Percentiles rank a stretch among this genome's conserved stretches.
These are phyloP conservation scores for Mangifera indica DNA, from an alignment of 345 rosid genomes.

Conservation along the genomic window DNA sequence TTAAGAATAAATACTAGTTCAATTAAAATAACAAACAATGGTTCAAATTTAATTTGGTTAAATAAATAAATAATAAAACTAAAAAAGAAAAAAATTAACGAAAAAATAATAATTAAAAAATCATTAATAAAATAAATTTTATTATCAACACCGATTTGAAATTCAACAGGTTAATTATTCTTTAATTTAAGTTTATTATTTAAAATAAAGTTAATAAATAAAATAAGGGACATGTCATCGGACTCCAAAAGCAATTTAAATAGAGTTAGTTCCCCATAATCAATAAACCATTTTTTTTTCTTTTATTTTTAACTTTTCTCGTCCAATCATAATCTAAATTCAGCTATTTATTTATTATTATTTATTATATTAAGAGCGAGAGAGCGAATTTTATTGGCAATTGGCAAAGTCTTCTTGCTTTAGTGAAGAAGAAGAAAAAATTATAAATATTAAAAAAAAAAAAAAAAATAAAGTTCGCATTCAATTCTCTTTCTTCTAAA, in stretches of 20 bases:
- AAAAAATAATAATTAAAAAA: no score
- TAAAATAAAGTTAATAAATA: background rate
- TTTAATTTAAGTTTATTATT: no score
- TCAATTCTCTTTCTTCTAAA: background rate
- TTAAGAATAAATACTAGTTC: no score
- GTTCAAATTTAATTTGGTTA: no score
- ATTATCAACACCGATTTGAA: no score
- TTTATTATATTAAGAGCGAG: constrained; percentile 1
- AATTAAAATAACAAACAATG: no score
- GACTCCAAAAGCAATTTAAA: constrained; percentile 48
- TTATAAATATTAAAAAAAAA: no score
- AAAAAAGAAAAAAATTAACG: no score
- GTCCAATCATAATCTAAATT: constrained; percentile 43
- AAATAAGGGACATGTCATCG: constrained; percentile 17
- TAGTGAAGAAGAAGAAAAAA: background rate
- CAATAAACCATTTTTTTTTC: constrained; percentile 29
- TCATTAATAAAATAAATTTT: no score
- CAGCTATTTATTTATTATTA: background rate
- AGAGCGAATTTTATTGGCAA: background rate
- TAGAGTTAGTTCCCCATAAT: constrained; percentile 24
- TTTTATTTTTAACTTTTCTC: constrained; percentile 27
- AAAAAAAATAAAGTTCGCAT: background rate
- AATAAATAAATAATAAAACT: no score
- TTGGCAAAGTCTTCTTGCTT: constrained; percentile 17
- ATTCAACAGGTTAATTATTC: no score